These are phyloP conservation scores for Claviceps humidiphila DNA, from an alignment of 2,329 filamentous ascomycete genomes.

Conservation along the genomic window DNA sequence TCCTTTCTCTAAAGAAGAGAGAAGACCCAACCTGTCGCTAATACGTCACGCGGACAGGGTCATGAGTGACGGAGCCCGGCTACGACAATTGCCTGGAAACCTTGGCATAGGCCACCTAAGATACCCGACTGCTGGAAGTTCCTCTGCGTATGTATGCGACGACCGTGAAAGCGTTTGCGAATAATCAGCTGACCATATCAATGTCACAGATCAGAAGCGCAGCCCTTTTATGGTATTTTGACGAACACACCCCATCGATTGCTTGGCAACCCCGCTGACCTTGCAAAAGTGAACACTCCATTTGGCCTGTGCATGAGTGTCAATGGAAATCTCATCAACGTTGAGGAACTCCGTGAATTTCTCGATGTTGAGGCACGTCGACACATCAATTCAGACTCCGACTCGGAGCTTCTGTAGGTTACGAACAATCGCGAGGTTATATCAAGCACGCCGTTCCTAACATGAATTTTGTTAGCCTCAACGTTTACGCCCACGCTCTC, in stretches of 20 bases:
- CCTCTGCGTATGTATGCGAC: slow-evolving; percentile 27
- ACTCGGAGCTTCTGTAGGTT: slow-evolving; percentile 45
- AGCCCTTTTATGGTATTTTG: slow-evolving; percentile 58
- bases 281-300: slow-evolving; percentile 49
- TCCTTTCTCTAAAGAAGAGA: background rate
- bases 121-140: slow-evolving; percentile 82
- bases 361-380: slow-evolving; percentile 68
- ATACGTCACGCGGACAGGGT: slow-evolving; percentile 1
- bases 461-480: slow-evolving; percentile 35
- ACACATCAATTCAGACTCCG: slow-evolving; percentile 83
- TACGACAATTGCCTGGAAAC: slow-evolving; percentile 50
- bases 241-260: background rate
- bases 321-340: slow-evolving; percentile 81
- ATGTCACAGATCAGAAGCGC: slow-evolving; percentile 60
- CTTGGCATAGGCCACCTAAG: slow-evolving; percentile 73
- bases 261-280: background rate
- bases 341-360: slow-evolving; percentile 53
- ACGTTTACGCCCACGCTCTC: slow-evolving; percentile 74
- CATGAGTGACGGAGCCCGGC: slow-evolving; percentile 40
- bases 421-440: background rate
- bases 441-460: background rate
- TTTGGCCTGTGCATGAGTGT: slow-evolving; percentile 72
- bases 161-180: background rate
- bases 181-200: background rate
- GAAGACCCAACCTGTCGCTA: slow-evolving; percentile 22